Conservation (phyloP, 1,284 basidiomycete species). For the Cryptococcus sp. region DNA sequence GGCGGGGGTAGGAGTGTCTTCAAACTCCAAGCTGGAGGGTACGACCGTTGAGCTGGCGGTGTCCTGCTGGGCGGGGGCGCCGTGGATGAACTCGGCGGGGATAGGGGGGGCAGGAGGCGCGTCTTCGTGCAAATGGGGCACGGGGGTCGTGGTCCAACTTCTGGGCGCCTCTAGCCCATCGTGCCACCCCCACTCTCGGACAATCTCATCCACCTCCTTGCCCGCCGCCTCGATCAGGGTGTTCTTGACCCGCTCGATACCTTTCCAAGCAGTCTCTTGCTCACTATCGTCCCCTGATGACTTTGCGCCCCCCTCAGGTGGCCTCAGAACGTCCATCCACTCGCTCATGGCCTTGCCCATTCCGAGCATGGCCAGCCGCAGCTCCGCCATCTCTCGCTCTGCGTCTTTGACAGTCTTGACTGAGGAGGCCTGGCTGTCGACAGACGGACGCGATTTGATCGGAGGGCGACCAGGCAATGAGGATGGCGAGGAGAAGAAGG, state of each 20-base stretch:
- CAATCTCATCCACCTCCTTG: slow-evolving; percentile 40
- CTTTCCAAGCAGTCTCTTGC: slow-evolving; percentile 23
- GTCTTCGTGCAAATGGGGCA: not conserved
- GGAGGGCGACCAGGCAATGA: slow-evolving; percentile 3
- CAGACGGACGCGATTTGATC: slow-evolving; percentile 11
- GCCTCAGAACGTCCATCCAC: slow-evolving; percentile 32
- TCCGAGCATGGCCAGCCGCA: slow-evolving; percentile 43
- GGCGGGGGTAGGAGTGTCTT: slow-evolving; percentile 16
- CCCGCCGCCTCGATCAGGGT: slow-evolving; percentile 40
- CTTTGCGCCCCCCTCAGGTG: not conserved
- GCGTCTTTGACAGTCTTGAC: slow-evolving; percentile 37
- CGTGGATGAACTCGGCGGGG: not conserved
- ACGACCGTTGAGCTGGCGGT: not conserved
- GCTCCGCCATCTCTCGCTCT: slow-evolving; percentile 44
- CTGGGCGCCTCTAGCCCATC: slow-evolving; percentile 38
- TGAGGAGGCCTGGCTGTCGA: slow-evolving; percentile 22
- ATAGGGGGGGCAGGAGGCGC: not conserved
- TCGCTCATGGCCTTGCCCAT: slow-evolving; percentile 48
- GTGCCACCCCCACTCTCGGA: slow-evolving; percentile 46
- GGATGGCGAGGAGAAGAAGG: slow-evolving; percentile 8
- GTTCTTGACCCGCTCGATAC: slow-evolving; percentile 35
- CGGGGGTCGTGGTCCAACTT: slow-evolving; percentile 18
- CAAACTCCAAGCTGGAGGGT: slow-evolving; percentile 6
- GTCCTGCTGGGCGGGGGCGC: not conserved
- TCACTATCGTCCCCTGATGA: not conserved